Conservation (phyloP, 768 basidiomycete species). For the Tricholoma hemisulphureum region DNA sequence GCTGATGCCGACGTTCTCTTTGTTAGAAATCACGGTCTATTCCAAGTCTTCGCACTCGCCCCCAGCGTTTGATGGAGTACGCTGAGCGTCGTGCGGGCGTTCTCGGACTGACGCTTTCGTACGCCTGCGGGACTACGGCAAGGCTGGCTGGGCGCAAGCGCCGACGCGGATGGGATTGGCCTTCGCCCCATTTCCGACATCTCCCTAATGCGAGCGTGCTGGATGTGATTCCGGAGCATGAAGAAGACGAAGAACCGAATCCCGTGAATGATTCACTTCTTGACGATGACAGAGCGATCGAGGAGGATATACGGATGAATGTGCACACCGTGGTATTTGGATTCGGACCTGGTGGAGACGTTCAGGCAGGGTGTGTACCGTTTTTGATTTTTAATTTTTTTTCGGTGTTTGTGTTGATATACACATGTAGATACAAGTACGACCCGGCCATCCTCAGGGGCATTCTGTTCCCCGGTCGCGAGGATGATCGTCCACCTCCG, state of each 20-base stretch:
- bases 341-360: conserved; percentile 34
- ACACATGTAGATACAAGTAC: conserved; percentile 49
- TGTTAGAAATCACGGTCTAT: conserved; percentile 52
- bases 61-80: conserved; percentile 68
- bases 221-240: conserved; percentile 40
- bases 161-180: conserved; percentile 36
- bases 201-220: conserved; percentile 41
- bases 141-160: conserved; percentile 45
- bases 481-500: conserved; percentile 25
- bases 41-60: conserved; percentile 56
- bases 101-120: conserved; percentile 34
- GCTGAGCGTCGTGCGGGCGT: conserved; percentile 53
- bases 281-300: conserved; percentile 25
- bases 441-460: conserved; percentile 40
- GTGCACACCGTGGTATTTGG: conserved; percentile 52
- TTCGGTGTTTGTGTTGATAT: neutral
- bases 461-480: conserved; percentile 39
- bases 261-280: conserved; percentile 26
- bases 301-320: conserved; percentile 43
- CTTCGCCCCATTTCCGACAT: conserved; percentile 27
- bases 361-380: conserved; percentile 44
- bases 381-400: conserved; percentile 1
- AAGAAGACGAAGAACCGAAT: conserved; percentile 31
- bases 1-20: neutral
- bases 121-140: conserved; percentile 19